These are phyloP conservation scores for Cydonia oblonga DNA, from an alignment of 331 rosid genomes.

Conservation along the genomic window DNA sequence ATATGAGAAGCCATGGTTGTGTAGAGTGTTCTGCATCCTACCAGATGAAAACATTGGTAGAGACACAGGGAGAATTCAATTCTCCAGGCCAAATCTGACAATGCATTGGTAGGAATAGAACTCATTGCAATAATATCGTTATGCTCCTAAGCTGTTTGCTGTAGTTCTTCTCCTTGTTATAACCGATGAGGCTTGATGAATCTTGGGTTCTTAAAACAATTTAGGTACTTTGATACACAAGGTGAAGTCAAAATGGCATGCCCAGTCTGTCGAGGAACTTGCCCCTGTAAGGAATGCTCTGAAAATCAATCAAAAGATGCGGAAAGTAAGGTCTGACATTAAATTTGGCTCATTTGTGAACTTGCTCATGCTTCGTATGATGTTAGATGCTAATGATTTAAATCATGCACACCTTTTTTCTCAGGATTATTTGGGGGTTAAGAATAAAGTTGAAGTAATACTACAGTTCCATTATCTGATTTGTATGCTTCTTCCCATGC, in stretches of 20 bases:
- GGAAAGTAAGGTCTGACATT: constrained; percentile 96
- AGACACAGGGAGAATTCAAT: not conserved
- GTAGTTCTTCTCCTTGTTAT: not conserved
- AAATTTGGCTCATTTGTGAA: constrained; percentile 22
- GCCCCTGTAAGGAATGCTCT: constrained; percentile 84
- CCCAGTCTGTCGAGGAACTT: constrained; percentile 87
- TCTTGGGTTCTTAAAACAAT: constrained; percentile 10
- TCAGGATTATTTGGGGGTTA: constrained; percentile 63
- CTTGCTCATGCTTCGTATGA: constrained; percentile 11
- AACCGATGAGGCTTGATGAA: constrained; percentile 9
- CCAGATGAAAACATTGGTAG: not conserved
- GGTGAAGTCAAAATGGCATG: constrained; percentile 81
- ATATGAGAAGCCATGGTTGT: not conserved
- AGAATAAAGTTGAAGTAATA: constrained; percentile 53
- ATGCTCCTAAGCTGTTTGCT: not conserved
- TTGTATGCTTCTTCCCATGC: constrained; percentile 78
- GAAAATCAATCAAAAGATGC: constrained; percentile 50
- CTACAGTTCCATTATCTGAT: constrained; percentile 71
- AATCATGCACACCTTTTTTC: constrained; percentile 1
- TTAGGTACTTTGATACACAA: constrained; percentile 71
- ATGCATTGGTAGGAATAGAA: not conserved
- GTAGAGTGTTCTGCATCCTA: not conserved
- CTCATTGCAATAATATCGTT: not conserved
- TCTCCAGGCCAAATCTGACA: not conserved
- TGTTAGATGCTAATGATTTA: constrained; percentile 26